Evolutionary conservation across 1,284 basidiomycete genomes (phyloP), one percentile per base, ranked within the genome.

Genomic region (Cryptococcus sp.): DNA sequence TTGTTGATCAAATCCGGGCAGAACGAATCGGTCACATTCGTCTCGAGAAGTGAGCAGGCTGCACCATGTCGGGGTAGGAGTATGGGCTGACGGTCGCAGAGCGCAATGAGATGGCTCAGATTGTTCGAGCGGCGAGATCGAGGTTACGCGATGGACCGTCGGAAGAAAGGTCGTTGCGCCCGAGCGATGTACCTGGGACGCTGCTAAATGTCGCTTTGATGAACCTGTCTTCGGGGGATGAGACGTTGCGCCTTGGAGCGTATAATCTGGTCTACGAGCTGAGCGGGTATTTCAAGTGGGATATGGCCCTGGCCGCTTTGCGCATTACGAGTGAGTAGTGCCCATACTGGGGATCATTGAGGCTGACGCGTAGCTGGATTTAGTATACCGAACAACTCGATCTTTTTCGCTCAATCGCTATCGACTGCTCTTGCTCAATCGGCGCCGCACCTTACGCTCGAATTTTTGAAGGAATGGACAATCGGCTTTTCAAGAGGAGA

Each of bases 401-500:
- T 79, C 31, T 72, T 79, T 1, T 87, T 87, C 54, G 78, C 84
- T 16, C 69, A 76, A 14, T 76, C 78, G 50, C 71, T 92, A 34
- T 90, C 86, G 67, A 82, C 84, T 53, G 79, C 79, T 32, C 74
- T 93, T 9, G 82, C 90, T 0, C 74, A 75, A 2, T 83, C 84
- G 58, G 81, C 81, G 7, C 87, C 89, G 10, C 81, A 87, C 25
- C 74, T 92, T 38, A 91, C 89, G 0, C 75, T 93, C 19, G 88
- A 92, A 68, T 88, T 93, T 72, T 76, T 93, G 48, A 81, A 82
- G 19, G 89, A 92, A 71, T 85, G 91, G 43, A 81, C 81, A 24
- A 77, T 80, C 4, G 72, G 73, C 2, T 75, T 73, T 40, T 50
- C 56, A 24, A 78, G 80, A 23, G 79, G 86, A 68, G 78, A 81